These are phyloP conservation scores for Spinellus fusiger DNA, from an alignment of 192 early-diverging fungal species.

Conservation along the genomic window DNA sequence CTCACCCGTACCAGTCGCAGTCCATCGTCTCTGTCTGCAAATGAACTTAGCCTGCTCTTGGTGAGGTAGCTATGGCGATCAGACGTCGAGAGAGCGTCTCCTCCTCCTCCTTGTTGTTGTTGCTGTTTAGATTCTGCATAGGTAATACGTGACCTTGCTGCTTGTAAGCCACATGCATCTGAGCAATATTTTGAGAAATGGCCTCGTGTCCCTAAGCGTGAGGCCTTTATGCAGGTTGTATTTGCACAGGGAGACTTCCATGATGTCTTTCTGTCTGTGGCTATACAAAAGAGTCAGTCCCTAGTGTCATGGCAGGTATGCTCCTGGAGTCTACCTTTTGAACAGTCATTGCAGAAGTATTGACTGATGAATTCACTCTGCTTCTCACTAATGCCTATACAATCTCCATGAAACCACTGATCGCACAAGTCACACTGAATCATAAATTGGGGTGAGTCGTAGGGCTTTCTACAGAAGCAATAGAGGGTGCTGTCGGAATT, in stretches of 20 bases:
- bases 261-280: slow-evolving; percentile 36
- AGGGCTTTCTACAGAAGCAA: slow-evolving; percentile 54
- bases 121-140: slow-evolving; percentile 29
- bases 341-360: slow-evolving; percentile 61
- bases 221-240: slow-evolving; percentile 34
- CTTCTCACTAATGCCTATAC: slow-evolving; percentile 54
- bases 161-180: slow-evolving; percentile 40
- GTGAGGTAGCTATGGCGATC: slow-evolving; percentile 16
- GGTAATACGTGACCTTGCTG: slow-evolving; percentile 34
- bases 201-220: slow-evolving; percentile 14
- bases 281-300: slow-evolving; percentile 17
- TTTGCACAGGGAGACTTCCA: slow-evolving; percentile 40
- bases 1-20: slow-evolving; percentile 33
- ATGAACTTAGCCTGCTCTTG: slow-evolving; percentile 30
- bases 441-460: slow-evolving; percentile 55
- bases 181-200: slow-evolving; percentile 45
- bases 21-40: slow-evolving; percentile 42
- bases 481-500: no score
- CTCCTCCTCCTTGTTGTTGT: no score
- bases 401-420: slow-evolving; percentile 71
- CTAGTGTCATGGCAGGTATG: background rate
- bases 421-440: slow-evolving; percentile 69
- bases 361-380: slow-evolving; percentile 50
- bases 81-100: background rate
- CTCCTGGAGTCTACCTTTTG: slow-evolving; percentile 9